These are phyloP conservation scores for Gillenia trifoliata DNA, from an alignment of 306 rosid species.

Conservation along the genomic window DNA sequence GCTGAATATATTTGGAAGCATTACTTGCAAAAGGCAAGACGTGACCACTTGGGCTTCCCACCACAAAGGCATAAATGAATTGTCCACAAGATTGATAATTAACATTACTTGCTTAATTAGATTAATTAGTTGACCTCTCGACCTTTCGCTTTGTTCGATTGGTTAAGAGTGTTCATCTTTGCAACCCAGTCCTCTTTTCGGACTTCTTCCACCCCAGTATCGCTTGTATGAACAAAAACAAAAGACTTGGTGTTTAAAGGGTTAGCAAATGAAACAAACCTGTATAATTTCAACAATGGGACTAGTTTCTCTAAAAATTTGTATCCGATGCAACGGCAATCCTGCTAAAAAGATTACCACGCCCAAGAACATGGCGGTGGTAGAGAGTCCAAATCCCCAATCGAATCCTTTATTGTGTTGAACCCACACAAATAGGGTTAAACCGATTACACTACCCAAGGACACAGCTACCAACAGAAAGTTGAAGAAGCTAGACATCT, in stretches of 20 bases:
- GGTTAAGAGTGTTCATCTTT: too few relatives aligned
- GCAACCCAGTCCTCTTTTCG: too few relatives aligned
- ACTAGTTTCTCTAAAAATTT: conserved; percentile 46
- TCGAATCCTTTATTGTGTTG: conserved; percentile 82
- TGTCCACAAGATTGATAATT: too few relatives aligned
- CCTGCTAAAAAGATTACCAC: conserved; percentile 46
- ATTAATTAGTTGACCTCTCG: too few relatives aligned
- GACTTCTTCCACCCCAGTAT: too few relatives aligned
- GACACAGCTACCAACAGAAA: conserved; percentile 53
- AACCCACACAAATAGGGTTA: conserved; percentile 69
- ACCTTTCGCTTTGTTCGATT: too few relatives aligned
- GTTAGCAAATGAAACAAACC: conserved; percentile 25
- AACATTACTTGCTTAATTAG: too few relatives aligned
- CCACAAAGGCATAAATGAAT: too few relatives aligned
- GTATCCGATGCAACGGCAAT: conserved; percentile 66
- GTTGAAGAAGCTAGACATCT: conserved; percentile 80
- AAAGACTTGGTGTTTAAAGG: too few relatives aligned
- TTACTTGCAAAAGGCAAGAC: too few relatives aligned
- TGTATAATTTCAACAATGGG: conserved; percentile 52
- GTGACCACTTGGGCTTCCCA: too few relatives aligned
- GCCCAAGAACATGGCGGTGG: conserved; percentile 46
- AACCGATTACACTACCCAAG: conserved; percentile 58
- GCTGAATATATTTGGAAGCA: neutral
- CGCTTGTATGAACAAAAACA: too few relatives aligned
- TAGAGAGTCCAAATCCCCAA: conserved; percentile 67